Percentiles rank a stretch among this genome's conserved stretches.
Evolutionary conservation across 352 stramenopile species (phyloP).

Genomic region (Phytophthora idaei): DNA sequence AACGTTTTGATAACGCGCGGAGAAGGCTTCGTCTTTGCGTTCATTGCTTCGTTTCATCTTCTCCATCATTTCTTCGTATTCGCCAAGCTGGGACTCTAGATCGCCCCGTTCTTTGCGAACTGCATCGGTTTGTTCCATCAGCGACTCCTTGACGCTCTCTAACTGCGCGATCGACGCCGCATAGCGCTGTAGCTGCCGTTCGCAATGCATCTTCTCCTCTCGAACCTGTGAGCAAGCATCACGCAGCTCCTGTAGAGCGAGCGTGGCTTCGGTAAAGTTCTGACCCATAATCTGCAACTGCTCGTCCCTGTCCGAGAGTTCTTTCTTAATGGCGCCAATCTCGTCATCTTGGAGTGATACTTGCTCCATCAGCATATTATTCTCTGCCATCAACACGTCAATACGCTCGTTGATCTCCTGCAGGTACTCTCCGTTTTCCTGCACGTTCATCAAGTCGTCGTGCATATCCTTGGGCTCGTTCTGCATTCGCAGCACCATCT

Average conservation of each 20-base stretch:
- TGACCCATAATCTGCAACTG: constrained; percentile 75
- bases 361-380: constrained; percentile 85
- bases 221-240: constrained; percentile 58
- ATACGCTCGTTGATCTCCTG: constrained; percentile 80
- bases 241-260: constrained; percentile 68
- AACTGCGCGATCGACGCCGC: constrained; percentile 67
- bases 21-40: constrained; percentile 67
- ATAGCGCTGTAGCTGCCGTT: constrained; percentile 75
- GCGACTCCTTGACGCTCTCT: constrained; percentile 58
- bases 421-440: constrained; percentile 62
- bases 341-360: constrained; percentile 80
- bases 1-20: constrained; percentile 72
- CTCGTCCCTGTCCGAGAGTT: constrained; percentile 67
- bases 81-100: constrained; percentile 53
- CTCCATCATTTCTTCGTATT: constrained; percentile 67
- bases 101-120: constrained; percentile 38
- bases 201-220: constrained; percentile 68
- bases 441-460: constrained; percentile 46
- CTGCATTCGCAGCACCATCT: constrained; percentile 56
- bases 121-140: constrained; percentile 43
- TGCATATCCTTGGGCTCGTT: constrained; percentile 46
- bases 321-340: constrained; percentile 63
- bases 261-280: constrained; percentile 77
- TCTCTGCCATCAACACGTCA: constrained; percentile 85
- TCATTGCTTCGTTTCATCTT: constrained; percentile 68